Evolutionary conservation across 805 yeast genomes (phyloP).

Genomic region (Metschnikowia koreensis): DNA sequence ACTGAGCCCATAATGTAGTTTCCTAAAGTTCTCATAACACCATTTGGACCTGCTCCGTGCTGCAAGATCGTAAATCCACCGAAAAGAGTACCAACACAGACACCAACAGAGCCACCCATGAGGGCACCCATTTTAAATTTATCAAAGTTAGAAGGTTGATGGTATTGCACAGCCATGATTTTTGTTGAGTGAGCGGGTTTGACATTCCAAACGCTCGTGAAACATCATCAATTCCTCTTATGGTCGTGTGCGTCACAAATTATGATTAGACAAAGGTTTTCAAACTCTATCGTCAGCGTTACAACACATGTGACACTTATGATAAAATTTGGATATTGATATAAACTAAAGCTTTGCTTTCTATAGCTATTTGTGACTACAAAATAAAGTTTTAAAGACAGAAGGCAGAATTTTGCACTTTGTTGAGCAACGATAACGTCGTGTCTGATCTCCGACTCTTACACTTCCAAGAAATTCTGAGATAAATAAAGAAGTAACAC

Average conservation of each 20-base stretch:
- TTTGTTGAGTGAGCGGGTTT: not conserved
- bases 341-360: not conserved
- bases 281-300: no score
- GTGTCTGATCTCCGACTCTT: no score
- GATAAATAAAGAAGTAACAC: no score
- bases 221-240: constrained; percentile 2
- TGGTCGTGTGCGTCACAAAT: constrained; percentile 4
- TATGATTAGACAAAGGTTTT: not conserved
- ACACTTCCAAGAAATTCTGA: no score
- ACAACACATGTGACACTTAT: no score
- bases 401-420: no score
- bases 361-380: no score
- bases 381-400: no score
- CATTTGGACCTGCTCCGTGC: constrained; percentile 98
- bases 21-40: constrained; percentile 93
- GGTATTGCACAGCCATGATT: constrained; percentile 23
- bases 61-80: constrained; percentile 91
- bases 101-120: constrained; percentile 94
- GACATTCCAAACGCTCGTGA: not conserved
- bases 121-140: constrained; percentile 98
- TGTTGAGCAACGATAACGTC: no score
- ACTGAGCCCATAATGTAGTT: constrained; percentile 96
- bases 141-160: constrained; percentile 83
- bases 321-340: no score
- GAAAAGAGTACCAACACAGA: constrained; percentile 89